phyloP scores from a whole-genome alignment of 208 protist genomes.

The Leptomonas seymouri region DNA sequence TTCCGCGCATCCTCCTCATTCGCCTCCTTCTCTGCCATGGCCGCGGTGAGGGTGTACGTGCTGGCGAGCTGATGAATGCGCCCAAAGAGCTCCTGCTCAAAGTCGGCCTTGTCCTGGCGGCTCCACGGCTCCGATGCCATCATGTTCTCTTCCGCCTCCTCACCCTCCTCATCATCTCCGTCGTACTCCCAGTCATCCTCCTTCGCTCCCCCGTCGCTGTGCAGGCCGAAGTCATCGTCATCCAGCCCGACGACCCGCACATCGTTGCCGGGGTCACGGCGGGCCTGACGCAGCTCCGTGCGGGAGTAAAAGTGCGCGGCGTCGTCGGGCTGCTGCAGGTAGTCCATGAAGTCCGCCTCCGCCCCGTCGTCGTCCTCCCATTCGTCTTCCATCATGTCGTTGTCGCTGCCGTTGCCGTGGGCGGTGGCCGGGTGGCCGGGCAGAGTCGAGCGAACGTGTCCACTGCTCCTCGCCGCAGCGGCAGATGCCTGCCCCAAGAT shows the following conservation, averaged over 20 bases:
- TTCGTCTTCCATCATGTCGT: conserved; percentile 52
- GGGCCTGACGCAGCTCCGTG: conserved; percentile 48
- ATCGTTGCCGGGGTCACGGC: conserved; percentile 34
- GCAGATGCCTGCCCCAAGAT: conserved; percentile 29
- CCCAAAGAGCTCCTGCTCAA: conserved; percentile 46
- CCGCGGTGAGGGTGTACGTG: conserved; percentile 39
- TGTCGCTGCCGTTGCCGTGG: conserved; percentile 11
- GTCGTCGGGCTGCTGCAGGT: conserved; percentile 74
- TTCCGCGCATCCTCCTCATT: conserved; percentile 22
- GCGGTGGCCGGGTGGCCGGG: neutral
- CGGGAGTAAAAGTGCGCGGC: conserved; percentile 54
- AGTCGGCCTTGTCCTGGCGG: conserved; percentile 43
- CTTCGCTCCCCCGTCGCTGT: conserved; percentile 20
- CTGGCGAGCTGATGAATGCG: conserved; percentile 41
- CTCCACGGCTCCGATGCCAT: conserved; percentile 31
- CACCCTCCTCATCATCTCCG: conserved; percentile 12
- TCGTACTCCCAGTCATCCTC: conserved; percentile 33
- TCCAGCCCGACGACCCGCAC: conserved; percentile 39
- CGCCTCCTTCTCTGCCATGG: conserved; percentile 41
- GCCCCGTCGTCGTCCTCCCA: conserved; percentile 49
- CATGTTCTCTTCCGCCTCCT: conserved; percentile 20
- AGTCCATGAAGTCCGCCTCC: conserved; percentile 79
- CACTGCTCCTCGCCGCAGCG: too few species aligned
- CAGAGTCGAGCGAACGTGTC: neutral
- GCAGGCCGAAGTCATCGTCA: conserved; percentile 29